Conservation (phyloP, 495 filamentous ascomycete species). For the Xylaria acuta region DNA sequence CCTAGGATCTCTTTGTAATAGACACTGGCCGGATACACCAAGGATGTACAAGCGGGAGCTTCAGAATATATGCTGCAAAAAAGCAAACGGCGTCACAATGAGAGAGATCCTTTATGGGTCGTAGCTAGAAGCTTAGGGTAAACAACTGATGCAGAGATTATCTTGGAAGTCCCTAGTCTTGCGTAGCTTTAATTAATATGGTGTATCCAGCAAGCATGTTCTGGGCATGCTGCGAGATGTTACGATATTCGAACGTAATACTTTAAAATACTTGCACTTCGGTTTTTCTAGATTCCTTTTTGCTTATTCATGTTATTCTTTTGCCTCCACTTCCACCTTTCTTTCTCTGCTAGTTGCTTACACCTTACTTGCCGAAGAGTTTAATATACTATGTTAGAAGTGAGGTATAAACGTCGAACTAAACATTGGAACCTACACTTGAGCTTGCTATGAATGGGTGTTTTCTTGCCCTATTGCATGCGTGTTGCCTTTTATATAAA, state of each 20-base stretch:
- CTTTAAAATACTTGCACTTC: background rate
- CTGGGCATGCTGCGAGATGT: background rate
- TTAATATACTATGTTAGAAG: no score
- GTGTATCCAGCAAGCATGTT: background rate
- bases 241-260: background rate
- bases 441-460: background rate
- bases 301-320: no score
- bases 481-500: background rate
- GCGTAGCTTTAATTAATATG: conserved; percentile 6
- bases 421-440: background rate
- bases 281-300: no score
- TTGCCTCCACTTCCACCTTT: no score
- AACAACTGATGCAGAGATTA: background rate
- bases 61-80: conserved; percentile 4
- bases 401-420: background rate
- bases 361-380: background rate
- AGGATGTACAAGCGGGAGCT: background rate
- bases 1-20: background rate
- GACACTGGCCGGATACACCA: conserved; percentile 4
- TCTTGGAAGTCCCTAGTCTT: background rate
- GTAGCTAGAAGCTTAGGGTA: background rate
- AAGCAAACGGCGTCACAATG: background rate
- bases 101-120: background rate
- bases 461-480: background rate
- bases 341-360: background rate